Base-by-base conservation (phyloP, 2,329 filamentous ascomycete species). In the Dichotomopilus funicola region DNA sequence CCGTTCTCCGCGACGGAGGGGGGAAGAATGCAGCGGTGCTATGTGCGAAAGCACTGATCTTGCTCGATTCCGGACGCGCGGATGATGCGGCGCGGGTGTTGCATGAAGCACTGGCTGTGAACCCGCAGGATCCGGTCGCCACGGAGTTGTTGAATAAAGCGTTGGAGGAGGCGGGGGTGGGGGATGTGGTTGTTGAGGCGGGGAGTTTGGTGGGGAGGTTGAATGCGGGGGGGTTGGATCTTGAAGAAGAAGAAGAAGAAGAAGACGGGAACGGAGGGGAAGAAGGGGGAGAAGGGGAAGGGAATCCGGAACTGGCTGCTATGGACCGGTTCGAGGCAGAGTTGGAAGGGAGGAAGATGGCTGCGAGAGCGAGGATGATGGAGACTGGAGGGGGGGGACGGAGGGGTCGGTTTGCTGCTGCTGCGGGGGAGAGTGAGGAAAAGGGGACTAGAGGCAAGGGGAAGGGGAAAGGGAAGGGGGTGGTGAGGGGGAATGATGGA, bases 1-100 rank as follows among this genome's bases (percentile, higher is more conserved):
- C 91, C 65, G 94, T 95, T 35, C 78, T 96, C 35, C 80, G 92
- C 10, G 82, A 89, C 47, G 89, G 90, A 47, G 89, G 90, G 6
- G 87, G 87, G 44, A 91, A 91, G 61, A 88, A 94, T 60, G 79
- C 88, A 0, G 80, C 83, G 35, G 81, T 94, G 2, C 94, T 95
- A 67, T 82, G 83, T 49, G 86, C 90, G 9, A 92, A 95, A 65
- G 92, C 89, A 0, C 76, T 97, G 12, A 87, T 95, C 10, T 78
- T 92, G 53, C 79, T 97, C 62, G 90, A 96, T 65, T 77, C 90
- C 62, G 83, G 82, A 12, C 78, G 82, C 50, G 81, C 83, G 0
- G 87, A 87, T 64, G 87, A 95, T 46, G 92, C 92, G 0, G 85
- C 94, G 4, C 78, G 86, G 8, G 84, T 89, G 2, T 75, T 97